Conservation (phyloP, 2,329 filamentous ascomycete species). For the Aureobasidium namibiae region DNA sequence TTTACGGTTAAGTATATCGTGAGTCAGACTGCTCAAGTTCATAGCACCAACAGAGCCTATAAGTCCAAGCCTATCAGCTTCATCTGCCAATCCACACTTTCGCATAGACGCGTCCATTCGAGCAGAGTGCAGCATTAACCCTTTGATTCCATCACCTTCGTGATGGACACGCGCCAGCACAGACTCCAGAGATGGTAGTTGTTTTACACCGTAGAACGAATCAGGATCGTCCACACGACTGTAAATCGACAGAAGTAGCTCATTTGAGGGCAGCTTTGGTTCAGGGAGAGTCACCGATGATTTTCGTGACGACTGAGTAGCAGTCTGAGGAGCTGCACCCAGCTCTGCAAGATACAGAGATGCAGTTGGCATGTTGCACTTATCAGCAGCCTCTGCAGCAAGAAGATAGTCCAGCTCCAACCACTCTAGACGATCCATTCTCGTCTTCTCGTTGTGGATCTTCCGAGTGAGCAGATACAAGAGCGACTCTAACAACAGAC, state of each 20-base stretch:
- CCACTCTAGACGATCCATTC: constrained; percentile 74
- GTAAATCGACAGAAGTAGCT: constrained; percentile 73
- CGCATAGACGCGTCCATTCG: constrained; percentile 81
- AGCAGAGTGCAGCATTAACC: constrained; percentile 81
- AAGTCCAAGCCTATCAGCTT: constrained; percentile 58
- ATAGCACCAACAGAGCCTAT: constrained; percentile 70
- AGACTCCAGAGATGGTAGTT: constrained; percentile 65
- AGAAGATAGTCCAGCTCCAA: constrained; percentile 70
- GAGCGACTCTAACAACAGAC: constrained; percentile 67
- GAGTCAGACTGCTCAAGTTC: constrained; percentile 77
- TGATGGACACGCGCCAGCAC: constrained; percentile 80
- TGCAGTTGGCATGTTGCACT: constrained; percentile 79
- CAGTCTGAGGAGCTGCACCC: background rate
- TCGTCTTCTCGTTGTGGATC: constrained; percentile 65
- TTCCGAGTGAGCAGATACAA: constrained; percentile 82
- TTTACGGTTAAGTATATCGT: constrained; percentile 65
- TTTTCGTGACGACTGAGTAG: constrained; percentile 49
- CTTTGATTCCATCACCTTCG: constrained; percentile 79
- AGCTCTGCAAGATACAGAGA: constrained; percentile 78
- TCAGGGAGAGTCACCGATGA: constrained; percentile 47
- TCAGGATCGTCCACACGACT: constrained; percentile 93
- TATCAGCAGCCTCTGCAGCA: constrained; percentile 62
- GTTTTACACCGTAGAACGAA: constrained; percentile 84
- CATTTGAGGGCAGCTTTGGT: constrained; percentile 45
- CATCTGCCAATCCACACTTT: constrained; percentile 46